Percentiles rank a stretch among this genome's conserved stretches.
Evolutionary conservation across 495 filamentous ascomycete species (phyloP).

Genomic region (Bacidia rubella): DNA sequence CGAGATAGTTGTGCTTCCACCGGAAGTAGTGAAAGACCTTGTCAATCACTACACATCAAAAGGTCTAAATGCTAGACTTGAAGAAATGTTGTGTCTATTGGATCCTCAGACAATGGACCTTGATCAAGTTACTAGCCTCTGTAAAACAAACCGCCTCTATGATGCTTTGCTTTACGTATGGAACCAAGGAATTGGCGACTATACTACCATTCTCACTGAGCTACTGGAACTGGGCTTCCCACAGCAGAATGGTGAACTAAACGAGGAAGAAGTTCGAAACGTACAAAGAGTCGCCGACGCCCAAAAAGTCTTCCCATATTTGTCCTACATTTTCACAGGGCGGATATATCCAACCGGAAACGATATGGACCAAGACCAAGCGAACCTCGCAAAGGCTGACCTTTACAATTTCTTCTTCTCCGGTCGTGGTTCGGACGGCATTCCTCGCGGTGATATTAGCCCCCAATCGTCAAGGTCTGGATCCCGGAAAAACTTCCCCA

Average conservation of each 20-base stretch:
- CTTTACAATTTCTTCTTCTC: slow-evolving; percentile 90
- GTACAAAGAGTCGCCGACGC: slow-evolving; percentile 44
- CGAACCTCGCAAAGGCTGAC: slow-evolving; percentile 64
- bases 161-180: slow-evolving; percentile 96
- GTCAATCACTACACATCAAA: slow-evolving; percentile 64
- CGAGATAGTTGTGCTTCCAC: slow-evolving; percentile 61
- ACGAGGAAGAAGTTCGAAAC: slow-evolving; percentile 6
- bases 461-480: slow-evolving; percentile 5
- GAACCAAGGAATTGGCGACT: slow-evolving; percentile 80
- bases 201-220: slow-evolving; percentile 79
- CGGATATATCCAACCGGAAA: slow-evolving; percentile 82
- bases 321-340: slow-evolving; percentile 85
- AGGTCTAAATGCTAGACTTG: slow-evolving; percentile 60
- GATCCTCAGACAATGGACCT: slow-evolving; percentile 85
- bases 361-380: slow-evolving; percentile 50
- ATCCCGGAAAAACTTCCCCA: slow-evolving; percentile 41
- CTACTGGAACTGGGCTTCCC: slow-evolving; percentile 56
- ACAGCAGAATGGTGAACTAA: slow-evolving; percentile 22
- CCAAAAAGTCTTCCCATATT: slow-evolving; percentile 86
- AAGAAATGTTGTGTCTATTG: slow-evolving; percentile 89
- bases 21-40: slow-evolving; percentile 72
- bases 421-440: slow-evolving; percentile 47
- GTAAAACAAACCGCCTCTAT: slow-evolving; percentile 80
- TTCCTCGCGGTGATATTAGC: neutral
- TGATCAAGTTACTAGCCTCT: slow-evolving; percentile 80